Evolutionary conservation across 2,329 filamentous ascomycete species (phyloP).

Genomic region (Orbilia oligospora): DNA sequence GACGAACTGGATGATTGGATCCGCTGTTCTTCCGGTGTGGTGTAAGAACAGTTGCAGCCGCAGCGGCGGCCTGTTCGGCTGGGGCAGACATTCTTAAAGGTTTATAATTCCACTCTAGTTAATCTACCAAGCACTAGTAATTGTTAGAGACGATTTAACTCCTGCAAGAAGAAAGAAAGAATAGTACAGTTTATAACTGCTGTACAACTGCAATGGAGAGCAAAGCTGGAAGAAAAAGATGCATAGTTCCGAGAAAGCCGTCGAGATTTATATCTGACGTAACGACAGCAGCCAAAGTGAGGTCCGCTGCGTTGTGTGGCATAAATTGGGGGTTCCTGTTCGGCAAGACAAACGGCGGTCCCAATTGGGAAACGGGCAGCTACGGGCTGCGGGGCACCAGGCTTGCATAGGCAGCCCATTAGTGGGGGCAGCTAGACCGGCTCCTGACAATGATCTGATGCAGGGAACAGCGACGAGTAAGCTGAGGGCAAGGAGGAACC

Average conservation of each 20-base stretch:
- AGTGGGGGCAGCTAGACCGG: slow-evolving; percentile 41
- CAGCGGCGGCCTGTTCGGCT: slow-evolving; percentile 23
- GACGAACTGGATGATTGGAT: slow-evolving; percentile 21
- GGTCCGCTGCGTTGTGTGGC: slow-evolving; percentile 46
- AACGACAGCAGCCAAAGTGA: slow-evolving; percentile 11
- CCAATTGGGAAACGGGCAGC: slow-evolving; percentile 39
- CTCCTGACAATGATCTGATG: slow-evolving; percentile 58
- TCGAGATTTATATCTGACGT: slow-evolving; percentile 42
- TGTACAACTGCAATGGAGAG: neutral
- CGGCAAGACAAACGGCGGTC: slow-evolving; percentile 22
- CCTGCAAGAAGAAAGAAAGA: neutral
- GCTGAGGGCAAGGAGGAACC: slow-evolving; percentile 22
- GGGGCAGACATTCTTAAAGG: slow-evolving; percentile 48
- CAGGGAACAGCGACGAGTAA: slow-evolving; percentile 39
- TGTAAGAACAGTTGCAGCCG: slow-evolving; percentile 10
- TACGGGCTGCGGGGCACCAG: slow-evolving; percentile 48
- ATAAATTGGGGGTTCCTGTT: slow-evolving; percentile 38
- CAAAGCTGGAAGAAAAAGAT: neutral
- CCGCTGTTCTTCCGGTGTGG: slow-evolving; percentile 34
- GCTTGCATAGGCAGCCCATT: slow-evolving; percentile 29
- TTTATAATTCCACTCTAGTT: slow-evolving; percentile 3
- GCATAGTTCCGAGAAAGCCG: neutral
- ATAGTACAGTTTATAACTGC: neutral
- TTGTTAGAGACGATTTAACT: slow-evolving; percentile 23
- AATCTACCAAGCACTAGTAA: slow-evolving; percentile 28